Percentiles rank a stretch among this genome's conserved stretches.
These are phyloP conservation scores for Leptosphaerulina australis DNA, from an alignment of 2,329 filamentous ascomycete species.

Conservation along the genomic window DNA sequence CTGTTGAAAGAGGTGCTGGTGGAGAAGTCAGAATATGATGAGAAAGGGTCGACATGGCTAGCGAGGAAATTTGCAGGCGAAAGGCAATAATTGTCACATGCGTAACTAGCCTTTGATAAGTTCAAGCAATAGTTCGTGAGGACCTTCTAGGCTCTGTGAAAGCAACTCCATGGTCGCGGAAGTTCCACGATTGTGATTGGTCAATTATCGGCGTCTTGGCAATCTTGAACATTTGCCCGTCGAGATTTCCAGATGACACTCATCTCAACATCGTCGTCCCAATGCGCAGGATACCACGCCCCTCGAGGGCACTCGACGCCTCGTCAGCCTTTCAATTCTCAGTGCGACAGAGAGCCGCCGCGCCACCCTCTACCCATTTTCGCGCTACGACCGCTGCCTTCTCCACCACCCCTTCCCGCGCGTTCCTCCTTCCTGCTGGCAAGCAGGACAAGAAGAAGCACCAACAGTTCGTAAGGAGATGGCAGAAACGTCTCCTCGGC, in stretches of 20 bases:
- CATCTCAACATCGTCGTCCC: slow-evolving; percentile 33
- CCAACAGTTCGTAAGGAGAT: slow-evolving; percentile 43
- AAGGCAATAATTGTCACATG: not conserved
- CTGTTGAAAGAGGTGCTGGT: slow-evolving; percentile 70
- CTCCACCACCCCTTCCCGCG: slow-evolving; percentile 36
- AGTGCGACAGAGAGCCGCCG: slow-evolving; percentile 22
- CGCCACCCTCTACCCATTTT: slow-evolving; percentile 24
- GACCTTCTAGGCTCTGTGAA: too few relatives aligned
- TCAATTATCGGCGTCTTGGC: slow-evolving; percentile 25
- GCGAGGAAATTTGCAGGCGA: slow-evolving; percentile 68
- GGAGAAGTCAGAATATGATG: slow-evolving; percentile 89
- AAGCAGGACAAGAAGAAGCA: slow-evolving; percentile 47
- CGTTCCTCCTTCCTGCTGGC: slow-evolving; percentile 32
- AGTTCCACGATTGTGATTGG: slow-evolving; percentile 28
- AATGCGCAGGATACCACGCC: slow-evolving; percentile 49
- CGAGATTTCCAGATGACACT: slow-evolving; percentile 19
- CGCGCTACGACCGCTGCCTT: slow-evolving; percentile 34
- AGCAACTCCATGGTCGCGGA: not conserved
- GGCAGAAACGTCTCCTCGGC: slow-evolving; percentile 46
- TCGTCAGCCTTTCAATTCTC: slow-evolving; percentile 21
- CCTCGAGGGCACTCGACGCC: slow-evolving; percentile 42
- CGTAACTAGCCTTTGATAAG: not conserved
- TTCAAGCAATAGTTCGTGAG: not conserved
- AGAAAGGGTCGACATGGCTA: slow-evolving; percentile 76
- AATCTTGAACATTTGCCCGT: slow-evolving; percentile 20